Conservation (phyloP, 2,329 filamentous ascomycete species). For the Trichoderma atrobrunneum region DNA sequence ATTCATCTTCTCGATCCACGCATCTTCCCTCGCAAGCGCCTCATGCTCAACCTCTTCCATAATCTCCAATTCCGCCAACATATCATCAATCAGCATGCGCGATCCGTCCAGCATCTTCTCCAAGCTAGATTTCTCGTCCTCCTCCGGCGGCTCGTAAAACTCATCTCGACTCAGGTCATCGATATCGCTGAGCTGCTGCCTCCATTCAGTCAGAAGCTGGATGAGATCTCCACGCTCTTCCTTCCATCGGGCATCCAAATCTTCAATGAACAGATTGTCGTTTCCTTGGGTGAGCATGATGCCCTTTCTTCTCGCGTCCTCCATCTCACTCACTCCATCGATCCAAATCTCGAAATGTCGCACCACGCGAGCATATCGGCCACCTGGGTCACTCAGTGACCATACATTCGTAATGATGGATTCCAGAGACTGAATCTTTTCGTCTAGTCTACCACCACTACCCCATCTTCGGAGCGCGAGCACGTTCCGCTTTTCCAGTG, state of each 20-base stretch:
- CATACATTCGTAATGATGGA: constrained; percentile 56
- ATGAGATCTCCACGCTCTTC: constrained; percentile 53
- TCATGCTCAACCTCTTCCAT: constrained; percentile 63
- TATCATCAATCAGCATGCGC: constrained; percentile 50
- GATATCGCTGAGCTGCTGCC: constrained; percentile 46
- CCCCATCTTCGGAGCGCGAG: constrained; percentile 53
- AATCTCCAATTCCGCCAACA: constrained; percentile 59
- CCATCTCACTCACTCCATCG: constrained; percentile 44
- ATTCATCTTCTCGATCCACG: constrained; percentile 58
- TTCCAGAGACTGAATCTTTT: constrained; percentile 57
- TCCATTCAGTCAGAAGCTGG: constrained; percentile 55
- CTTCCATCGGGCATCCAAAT: constrained; percentile 57
- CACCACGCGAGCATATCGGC: constrained; percentile 54
- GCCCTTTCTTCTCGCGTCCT: constrained; percentile 42
- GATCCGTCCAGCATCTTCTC: constrained; percentile 48
- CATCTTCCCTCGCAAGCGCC: constrained; percentile 53
- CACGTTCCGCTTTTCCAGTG: constrained; percentile 50
- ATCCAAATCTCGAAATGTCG: constrained; percentile 61
- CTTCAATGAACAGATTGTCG: constrained; percentile 49
- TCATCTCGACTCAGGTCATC: constrained; percentile 15
- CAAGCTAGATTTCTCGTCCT: constrained; percentile 40
- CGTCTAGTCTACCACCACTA: constrained; percentile 44
- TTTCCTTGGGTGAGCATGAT: constrained; percentile 35
- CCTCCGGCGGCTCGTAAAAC: constrained; percentile 22
- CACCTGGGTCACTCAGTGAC: constrained; percentile 53